phyloP scores from a whole-genome alignment of 2,329 filamentous ascomycete species.

The Pseudonectria foliicola region DNA sequence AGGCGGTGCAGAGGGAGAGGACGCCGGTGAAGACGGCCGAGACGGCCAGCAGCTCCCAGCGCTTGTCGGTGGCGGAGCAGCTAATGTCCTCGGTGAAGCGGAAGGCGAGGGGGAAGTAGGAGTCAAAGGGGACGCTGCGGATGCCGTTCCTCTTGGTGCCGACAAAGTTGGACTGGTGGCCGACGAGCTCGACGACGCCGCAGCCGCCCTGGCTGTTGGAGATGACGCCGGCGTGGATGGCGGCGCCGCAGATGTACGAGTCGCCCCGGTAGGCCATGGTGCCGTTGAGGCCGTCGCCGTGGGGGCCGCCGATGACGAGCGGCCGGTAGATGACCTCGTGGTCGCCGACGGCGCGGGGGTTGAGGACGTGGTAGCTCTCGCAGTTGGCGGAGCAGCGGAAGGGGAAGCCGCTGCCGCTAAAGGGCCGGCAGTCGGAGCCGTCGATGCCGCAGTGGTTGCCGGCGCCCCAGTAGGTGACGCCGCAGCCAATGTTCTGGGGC shows the following conservation, averaged over 20 bases:
- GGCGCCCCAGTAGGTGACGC: conserved; percentile 60
- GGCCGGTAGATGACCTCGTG: conserved; percentile 57
- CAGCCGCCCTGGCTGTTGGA: conserved; percentile 68
- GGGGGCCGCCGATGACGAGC: conserved; percentile 62
- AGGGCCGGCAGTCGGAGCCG: conserved; percentile 68
- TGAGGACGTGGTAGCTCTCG: conserved; percentile 55
- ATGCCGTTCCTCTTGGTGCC: conserved; percentile 67
- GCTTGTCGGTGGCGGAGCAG: conserved; percentile 66
- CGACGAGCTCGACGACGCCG: conserved; percentile 69
- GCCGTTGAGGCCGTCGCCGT: conserved; percentile 31
- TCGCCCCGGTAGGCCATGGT: conserved; percentile 73
- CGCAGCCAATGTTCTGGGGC: conserved; percentile 60
- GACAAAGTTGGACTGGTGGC: conserved; percentile 56
- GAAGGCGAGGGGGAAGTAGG: conserved; percentile 84
- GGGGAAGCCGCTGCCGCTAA: conserved; percentile 60
- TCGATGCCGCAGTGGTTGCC: conserved; percentile 69
- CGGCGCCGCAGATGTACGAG: conserved; percentile 79
- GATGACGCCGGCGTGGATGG: conserved; percentile 76
- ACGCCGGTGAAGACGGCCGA: conserved; percentile 72
- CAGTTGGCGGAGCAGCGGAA: conserved; percentile 74
- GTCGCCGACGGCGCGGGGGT: conserved; percentile 68
- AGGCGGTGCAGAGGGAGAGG: conserved; percentile 74
- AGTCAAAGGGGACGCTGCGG: conserved; percentile 69
- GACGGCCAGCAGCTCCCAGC: conserved; percentile 78
- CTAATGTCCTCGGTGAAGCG: conserved; percentile 61